Conservation (phyloP, 495 filamentous ascomycete genomes). For the Talaromyces trachyspermus region DNA sequence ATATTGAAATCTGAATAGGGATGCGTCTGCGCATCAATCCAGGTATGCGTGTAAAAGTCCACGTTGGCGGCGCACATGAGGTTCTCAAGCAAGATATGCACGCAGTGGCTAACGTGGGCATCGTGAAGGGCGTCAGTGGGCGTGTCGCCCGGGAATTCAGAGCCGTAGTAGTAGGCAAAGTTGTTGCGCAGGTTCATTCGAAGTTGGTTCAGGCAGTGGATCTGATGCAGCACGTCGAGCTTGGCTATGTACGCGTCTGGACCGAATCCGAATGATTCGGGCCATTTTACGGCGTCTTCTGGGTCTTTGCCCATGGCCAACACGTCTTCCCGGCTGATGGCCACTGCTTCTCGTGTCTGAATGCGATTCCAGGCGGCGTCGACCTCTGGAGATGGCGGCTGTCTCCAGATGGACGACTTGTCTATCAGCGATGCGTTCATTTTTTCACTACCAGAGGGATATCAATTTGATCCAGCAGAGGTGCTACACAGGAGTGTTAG, state of each 20-base stretch:
- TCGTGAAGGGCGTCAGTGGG: conserved; percentile 4
- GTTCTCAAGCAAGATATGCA: conserved; percentile 28
- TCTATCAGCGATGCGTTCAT: too few species aligned
- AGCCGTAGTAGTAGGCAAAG: conserved; percentile 23
- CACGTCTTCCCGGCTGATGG: neutral
- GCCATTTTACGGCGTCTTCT: conserved; percentile 5
- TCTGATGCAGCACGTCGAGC: conserved; percentile 27
- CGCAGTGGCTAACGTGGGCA: conserved; percentile 24
- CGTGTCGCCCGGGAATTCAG: neutral
- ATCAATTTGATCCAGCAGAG: too few species aligned
- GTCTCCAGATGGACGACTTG: too few species aligned
- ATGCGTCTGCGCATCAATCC: conserved; percentile 23
- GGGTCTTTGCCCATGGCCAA: conserved; percentile 4
- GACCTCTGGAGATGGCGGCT: too few species aligned
- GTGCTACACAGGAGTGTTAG: too few species aligned
- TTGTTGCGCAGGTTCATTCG: conserved; percentile 17
- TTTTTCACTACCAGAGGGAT: too few species aligned
- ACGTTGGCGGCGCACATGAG: conserved; percentile 25
- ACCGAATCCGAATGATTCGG: conserved; percentile 20
- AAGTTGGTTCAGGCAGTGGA: conserved; percentile 27
- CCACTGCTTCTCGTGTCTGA: too few species aligned
- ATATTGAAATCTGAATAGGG: conserved; percentile 23
- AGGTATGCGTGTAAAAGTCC: conserved; percentile 25
- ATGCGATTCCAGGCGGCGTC: too few species aligned
- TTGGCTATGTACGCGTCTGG: conserved; percentile 26